Percentiles rank a stretch among this genome's conserved stretches.
These are phyloP conservation scores for Vaccinium vitisidaea DNA, from an alignment of 148 eudicot genomes.

Conservation along the genomic window DNA sequence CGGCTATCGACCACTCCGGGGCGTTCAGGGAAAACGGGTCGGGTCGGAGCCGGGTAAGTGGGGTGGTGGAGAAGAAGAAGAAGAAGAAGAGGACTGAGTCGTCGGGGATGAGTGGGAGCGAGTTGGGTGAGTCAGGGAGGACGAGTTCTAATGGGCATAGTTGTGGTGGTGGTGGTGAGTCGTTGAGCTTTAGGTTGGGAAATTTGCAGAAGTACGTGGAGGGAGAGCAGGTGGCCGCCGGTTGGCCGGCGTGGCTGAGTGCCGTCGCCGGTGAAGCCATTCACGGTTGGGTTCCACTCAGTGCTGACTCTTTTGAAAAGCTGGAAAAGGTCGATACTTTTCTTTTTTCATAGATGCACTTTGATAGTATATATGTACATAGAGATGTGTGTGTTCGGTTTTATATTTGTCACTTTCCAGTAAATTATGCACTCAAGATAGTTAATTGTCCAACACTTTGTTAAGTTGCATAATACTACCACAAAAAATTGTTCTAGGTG, in stretches of 20 bases:
- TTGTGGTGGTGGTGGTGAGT: slow-evolving; percentile 42
- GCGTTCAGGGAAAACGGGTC: slow-evolving; percentile 51
- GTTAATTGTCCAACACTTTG: background rate
- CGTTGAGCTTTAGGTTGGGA: slow-evolving; percentile 81
- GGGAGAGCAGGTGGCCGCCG: slow-evolving; percentile 91
- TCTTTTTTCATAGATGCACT: background rate
- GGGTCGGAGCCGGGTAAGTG: slow-evolving; percentile 41
- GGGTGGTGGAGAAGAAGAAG: slow-evolving; percentile 40
- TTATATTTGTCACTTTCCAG: background rate
- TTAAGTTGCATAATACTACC: background rate
- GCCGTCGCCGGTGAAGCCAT: slow-evolving; percentile 97
- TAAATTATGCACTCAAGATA: background rate
- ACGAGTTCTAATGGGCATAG: slow-evolving; percentile 39
- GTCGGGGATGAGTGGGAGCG: slow-evolving; percentile 43
- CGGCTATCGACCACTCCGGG: slow-evolving; percentile 76
- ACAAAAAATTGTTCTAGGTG: background rate
- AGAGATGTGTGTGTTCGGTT: background rate
- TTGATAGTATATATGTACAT: background rate
- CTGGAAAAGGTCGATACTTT: slow-evolving; percentile 65
- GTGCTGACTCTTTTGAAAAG: slow-evolving; percentile 75
- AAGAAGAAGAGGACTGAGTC: slow-evolving; percentile 46
- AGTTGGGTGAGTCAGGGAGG: slow-evolving; percentile 54
- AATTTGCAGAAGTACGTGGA: slow-evolving; percentile 76
- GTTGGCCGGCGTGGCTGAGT: slow-evolving; percentile 98
- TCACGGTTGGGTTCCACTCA: slow-evolving; percentile 90